Percentiles rank a stretch among this genome's conserved stretches.
These are phyloP conservation scores for Lasiosphaeria hispida DNA, from an alignment of 495 filamentous ascomycete species.

Conservation along the genomic window DNA sequence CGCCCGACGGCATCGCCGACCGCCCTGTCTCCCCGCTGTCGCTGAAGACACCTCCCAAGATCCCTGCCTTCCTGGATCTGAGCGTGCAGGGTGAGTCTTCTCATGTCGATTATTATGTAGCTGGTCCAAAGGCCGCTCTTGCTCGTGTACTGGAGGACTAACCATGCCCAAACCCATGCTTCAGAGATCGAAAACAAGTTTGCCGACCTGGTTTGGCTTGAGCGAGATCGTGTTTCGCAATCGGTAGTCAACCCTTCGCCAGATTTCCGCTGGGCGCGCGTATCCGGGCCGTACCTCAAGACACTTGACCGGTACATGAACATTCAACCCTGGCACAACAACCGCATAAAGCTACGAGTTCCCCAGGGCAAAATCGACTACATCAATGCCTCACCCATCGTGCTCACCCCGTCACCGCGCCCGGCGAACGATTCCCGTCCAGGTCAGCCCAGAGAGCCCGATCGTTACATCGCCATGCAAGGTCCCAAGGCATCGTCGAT, in stretches of 20 bases:
- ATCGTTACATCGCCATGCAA: constrained; percentile 61
- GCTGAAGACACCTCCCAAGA: constrained; percentile 26
- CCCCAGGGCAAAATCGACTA: constrained; percentile 80
- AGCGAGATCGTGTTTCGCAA: constrained; percentile 53
- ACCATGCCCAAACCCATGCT: neutral
- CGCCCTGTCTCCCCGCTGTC: constrained; percentile 29
- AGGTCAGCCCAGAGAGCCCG: constrained; percentile 34
- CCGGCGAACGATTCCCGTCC: constrained; percentile 33
- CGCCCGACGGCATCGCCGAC: constrained; percentile 22
- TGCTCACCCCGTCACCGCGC: constrained; percentile 62
- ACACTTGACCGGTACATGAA: constrained; percentile 77
- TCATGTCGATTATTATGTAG: neutral
- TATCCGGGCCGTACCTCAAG: constrained; percentile 48
- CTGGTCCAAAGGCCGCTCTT: neutral
- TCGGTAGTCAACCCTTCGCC: constrained; percentile 42
- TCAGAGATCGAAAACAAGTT: constrained; percentile 55
- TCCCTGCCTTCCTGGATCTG: constrained; percentile 46
- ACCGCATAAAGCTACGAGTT: constrained; percentile 80
- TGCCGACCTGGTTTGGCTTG: constrained; percentile 59
- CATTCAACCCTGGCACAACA: constrained; percentile 80
- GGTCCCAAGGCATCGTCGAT: constrained; percentile 73
- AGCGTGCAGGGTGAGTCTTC: constrained; percentile 26
- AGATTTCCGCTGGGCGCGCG: constrained; percentile 56
- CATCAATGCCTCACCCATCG: constrained; percentile 93
- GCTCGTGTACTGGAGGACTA: neutral